phyloP scores from a whole-genome alignment of 495 filamentous ascomycete species.

The Neurospora sp. region DNA sequence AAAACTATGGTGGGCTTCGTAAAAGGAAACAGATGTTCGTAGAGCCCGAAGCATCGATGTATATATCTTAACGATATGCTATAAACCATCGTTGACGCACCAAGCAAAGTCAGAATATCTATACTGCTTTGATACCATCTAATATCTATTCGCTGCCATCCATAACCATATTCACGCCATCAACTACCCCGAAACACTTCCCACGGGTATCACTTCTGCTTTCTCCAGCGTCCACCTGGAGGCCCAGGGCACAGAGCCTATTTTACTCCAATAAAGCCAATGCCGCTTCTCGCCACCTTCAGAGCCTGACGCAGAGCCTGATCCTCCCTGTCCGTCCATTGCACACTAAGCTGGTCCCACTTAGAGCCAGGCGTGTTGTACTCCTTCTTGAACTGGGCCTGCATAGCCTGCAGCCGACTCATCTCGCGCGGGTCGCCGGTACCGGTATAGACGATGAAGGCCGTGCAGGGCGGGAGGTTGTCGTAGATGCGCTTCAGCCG shows the following conservation, averaged over 20 bases:
- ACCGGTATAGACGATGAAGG: constrained; percentile 80
- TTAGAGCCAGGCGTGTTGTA: constrained; percentile 58
- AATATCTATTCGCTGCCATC: not conserved
- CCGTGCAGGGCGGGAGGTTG: constrained; percentile 69
- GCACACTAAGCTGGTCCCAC: constrained; percentile 78
- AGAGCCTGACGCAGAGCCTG: constrained; percentile 66
- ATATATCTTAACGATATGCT: not conserved
- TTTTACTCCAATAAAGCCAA: constrained; percentile 78
- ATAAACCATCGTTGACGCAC: not conserved
- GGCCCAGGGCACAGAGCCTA: constrained; percentile 10
- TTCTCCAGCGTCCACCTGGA: not conserved
- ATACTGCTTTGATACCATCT: not conserved
- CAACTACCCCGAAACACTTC: not conserved
- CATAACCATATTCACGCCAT: not conserved
- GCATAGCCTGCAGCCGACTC: constrained; percentile 59
- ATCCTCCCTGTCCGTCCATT: constrained; percentile 86
- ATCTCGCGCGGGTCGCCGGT: constrained; percentile 80
- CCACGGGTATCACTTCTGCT: not conserved
- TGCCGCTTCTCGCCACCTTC: constrained; percentile 58
- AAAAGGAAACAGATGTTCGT: not conserved
- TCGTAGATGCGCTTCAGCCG: constrained; percentile 64
- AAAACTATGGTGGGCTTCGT: not conserved
- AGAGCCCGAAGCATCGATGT: not conserved
- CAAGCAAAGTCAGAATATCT: not conserved
- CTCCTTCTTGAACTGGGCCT: constrained; percentile 64